phyloP scores from a whole-genome alignment of 768 basidiomycete genomes.

The Agaricus subrufescens region DNA sequence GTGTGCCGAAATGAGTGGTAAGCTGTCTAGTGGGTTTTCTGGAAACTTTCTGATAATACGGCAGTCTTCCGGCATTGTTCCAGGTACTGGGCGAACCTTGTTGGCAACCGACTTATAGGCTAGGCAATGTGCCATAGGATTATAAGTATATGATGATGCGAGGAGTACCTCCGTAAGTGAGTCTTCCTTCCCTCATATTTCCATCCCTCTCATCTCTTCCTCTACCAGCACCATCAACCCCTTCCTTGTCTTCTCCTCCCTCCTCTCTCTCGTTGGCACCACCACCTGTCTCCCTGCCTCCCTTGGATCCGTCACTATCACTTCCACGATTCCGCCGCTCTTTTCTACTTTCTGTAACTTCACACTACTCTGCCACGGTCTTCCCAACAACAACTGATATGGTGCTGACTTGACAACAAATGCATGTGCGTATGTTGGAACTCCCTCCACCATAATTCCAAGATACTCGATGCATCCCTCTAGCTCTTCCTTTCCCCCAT shows the following conservation, averaged over 20 bases:
- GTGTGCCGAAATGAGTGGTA: background rate
- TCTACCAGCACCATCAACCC: background rate
- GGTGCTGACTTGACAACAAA: constrained; percentile 16
- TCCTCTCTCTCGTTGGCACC: background rate
- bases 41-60: background rate
- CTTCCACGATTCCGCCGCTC: background rate
- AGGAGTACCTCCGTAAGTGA: background rate
- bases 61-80: background rate
- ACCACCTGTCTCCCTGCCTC: background rate
- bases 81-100: constrained; percentile 4
- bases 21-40: background rate
- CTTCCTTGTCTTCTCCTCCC: background rate
- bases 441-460: constrained; percentile 12
- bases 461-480: constrained; percentile 14
- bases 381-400: constrained; percentile 14
- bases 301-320: background rate
- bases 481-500: constrained; percentile 11
- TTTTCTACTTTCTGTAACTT: constrained; percentile 9
- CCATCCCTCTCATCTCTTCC: background rate
- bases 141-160: background rate
- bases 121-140: background rate
- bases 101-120: constrained; percentile 8
- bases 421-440: constrained; percentile 19
- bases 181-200: background rate
- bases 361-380: constrained; percentile 18